These are phyloP conservation scores for Xerocomus brunneocitrinus DNA, from an alignment of 768 basidiomycete species.

Conservation along the genomic window DNA sequence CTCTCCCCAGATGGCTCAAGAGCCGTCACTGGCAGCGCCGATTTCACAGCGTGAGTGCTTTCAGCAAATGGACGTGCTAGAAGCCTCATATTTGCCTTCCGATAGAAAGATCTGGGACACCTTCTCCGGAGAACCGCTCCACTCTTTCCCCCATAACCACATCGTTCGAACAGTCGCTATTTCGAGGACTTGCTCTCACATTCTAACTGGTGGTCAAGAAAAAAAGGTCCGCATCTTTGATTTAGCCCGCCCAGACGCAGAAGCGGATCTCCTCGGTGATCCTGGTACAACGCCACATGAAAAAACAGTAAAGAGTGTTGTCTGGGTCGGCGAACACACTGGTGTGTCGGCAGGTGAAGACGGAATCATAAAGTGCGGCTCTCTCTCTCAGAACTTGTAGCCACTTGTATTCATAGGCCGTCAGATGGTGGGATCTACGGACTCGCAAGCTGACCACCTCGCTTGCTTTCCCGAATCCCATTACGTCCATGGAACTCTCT, in stretches of 20 bases:
- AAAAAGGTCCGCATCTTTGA: conserved; percentile 97
- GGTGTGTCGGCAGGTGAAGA: conserved; percentile 93
- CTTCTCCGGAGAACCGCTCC: conserved; percentile 77
- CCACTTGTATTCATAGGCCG: conserved; percentile 13
- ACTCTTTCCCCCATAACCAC: conserved; percentile 98
- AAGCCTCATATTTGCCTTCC: conserved; percentile 7
- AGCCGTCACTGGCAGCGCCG: conserved; percentile 91
- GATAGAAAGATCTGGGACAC: conserved; percentile 94
- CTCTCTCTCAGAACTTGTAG: not conserved
- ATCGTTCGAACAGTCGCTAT: conserved; percentile 95
- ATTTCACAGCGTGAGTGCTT: conserved; percentile 87
- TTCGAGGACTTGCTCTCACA: conserved; percentile 61
- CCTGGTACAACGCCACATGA: conserved; percentile 66
- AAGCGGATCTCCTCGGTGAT: conserved; percentile 75
- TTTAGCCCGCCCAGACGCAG: conserved; percentile 78
- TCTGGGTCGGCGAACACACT: conserved; percentile 87
- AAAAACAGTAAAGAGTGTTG: conserved; percentile 86
- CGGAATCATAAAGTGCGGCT: conserved; percentile 72
- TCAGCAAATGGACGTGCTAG: not conserved
- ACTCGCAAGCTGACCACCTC: conserved; percentile 67
- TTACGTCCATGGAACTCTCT: conserved; percentile 94
- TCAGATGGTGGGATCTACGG: conserved; percentile 95
- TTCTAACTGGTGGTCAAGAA: conserved; percentile 92
- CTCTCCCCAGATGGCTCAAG: conserved; percentile 79
- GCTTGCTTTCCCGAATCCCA: conserved; percentile 69